Evolutionary conservation across 2,329 filamentous ascomycete genomes (phyloP), one percentile per base, ranked within the genome.

Genomic region (Aspergillus luchuensis): DNA sequence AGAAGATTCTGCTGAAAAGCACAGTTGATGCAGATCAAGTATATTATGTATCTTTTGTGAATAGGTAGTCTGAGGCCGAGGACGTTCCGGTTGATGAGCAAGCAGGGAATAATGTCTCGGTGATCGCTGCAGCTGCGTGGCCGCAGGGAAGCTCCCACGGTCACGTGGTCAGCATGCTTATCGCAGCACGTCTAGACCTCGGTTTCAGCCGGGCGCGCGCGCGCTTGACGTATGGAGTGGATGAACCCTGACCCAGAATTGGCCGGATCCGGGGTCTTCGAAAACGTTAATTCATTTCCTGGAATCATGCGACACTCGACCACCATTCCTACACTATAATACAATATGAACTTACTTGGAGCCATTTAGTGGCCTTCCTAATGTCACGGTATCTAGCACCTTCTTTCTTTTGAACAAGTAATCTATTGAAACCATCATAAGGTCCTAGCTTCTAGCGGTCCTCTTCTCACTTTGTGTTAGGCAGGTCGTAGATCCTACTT

Each of bases 91-190:
- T 50, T 50, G 47, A 30, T 30, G 47, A 15, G 6, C 17, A 17
- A 25, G 23, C n/a, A 50, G 47, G 15, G 23, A 49, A 49, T 28
- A 50, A 33, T 50, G 47, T 50, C n/a, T 13, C 47, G 17, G 33
- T 30, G 47, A 39, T 56, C 17, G 17, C 59, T 17, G 61, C 57
- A 66, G 62, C 63, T 68, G 69, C 68, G 72, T 74, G 67, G 70
- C 70, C 69, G 69, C 63, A 60, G 66, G 67, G 60, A 41, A 71
- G 66, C 69, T 72, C 54, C 25, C 25, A 23, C 15, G 59, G 63
- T 75, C 73, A 75, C 73, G 73, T 75, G 73, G 15, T 6, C 7
- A 11, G 13, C 25, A 49, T 48, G 56, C 64, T 71, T 66, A 67
- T 70, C 63, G 58, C 58, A 63, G 48, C 60, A 60, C 58, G 51